Percentiles rank a stretch among this genome's conserved stretches.
Conservation (phyloP, 1,284 basidiomycete genomes). For the Austropuccinia psidii region DNA sequence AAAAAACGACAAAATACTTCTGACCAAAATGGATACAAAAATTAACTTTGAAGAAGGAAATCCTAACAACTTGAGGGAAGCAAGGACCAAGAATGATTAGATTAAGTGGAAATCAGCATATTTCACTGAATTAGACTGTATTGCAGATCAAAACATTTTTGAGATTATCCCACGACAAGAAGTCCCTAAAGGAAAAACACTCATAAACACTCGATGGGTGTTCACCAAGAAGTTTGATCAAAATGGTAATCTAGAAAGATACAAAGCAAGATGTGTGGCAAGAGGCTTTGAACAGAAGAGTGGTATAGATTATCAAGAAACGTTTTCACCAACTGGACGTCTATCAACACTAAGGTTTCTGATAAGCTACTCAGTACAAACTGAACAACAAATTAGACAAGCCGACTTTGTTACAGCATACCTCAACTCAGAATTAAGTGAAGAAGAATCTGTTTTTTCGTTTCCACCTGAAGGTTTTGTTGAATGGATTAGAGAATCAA, state of each 20-base stretch:
- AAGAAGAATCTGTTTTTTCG: too few relatives aligned
- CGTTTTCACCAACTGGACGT: not conserved
- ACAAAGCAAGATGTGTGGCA: not conserved
- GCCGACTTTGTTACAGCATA: too few relatives aligned
- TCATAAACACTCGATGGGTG: constrained; percentile 20
- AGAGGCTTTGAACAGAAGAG: not conserved
- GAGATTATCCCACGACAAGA: constrained; percentile 2
- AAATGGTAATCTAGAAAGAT: constrained; percentile 19
- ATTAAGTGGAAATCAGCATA: not conserved
- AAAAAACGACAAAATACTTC: not conserved
- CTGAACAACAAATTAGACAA: too few relatives aligned
- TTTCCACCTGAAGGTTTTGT: too few relatives aligned
- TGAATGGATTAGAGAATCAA: too few relatives aligned
- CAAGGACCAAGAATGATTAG: not conserved
- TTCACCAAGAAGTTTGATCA: constrained; percentile 22
- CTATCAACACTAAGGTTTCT: too few relatives aligned
- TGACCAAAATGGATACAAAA: not conserved
- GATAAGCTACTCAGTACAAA: too few relatives aligned
- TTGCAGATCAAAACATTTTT: constrained; percentile 11
- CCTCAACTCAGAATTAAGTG: too few relatives aligned
- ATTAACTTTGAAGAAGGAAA: constrained; percentile 19
- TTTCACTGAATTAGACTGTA: constrained; percentile 21
- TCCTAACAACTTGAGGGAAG: not conserved
- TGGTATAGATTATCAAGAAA: not conserved
- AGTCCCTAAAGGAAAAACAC: not conserved